Base-by-base conservation (phyloP, 2,329 filamentous ascomycete genomes). In the Diaporthe sp. region DNA sequence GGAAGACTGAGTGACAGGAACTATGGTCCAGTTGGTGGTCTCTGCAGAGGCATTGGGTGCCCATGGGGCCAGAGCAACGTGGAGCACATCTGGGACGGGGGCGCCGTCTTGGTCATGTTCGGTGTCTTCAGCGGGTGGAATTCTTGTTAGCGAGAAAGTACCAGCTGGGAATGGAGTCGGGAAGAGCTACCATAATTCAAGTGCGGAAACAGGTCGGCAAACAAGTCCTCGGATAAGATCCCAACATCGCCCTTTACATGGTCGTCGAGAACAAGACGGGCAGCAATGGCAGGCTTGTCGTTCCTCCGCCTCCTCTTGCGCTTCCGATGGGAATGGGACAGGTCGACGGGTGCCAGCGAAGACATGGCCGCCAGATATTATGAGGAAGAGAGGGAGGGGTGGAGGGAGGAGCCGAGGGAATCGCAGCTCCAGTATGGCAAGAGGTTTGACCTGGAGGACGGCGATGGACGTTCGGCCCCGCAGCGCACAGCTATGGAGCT, bases 211-310 rank as follows among this genome's bases (percentile, higher is more conserved):
- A 98, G 89, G 81, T 97, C 94, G 62, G 89, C 88, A 80, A 96
- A 95, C 70, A 99, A 88, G 83, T 98, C 95, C 80, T 95, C 93
- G 17, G 96, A 98, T 72, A 98, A 85, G 78, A 97, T 90, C 77
- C 95, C 97, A 77, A 96, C 89, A 82, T 98, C 95, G 72, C 94
- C 95, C 84, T 93, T 94, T 80, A 98, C 89, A 83, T 94, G 93
- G 82, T 95, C 94, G 84, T 98, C 95, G 74, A 98, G 91, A 51
- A 97, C 90, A 69, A 98, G 88, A 75, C 94, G 92, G 74, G 95
- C 96, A 75, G 94, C 90, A 75, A 98, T 89, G 58, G 96, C 90
- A 10, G 94, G 89, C 83, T 94, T 95, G 83, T 97, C 91, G 78
- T 91, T 88, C 73, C 90, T 87, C 69, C 91, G 88, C 77, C 91